phyloP scores from a whole-genome alignment of 2,329 filamentous ascomycete species.

The Leptographium procerum region DNA sequence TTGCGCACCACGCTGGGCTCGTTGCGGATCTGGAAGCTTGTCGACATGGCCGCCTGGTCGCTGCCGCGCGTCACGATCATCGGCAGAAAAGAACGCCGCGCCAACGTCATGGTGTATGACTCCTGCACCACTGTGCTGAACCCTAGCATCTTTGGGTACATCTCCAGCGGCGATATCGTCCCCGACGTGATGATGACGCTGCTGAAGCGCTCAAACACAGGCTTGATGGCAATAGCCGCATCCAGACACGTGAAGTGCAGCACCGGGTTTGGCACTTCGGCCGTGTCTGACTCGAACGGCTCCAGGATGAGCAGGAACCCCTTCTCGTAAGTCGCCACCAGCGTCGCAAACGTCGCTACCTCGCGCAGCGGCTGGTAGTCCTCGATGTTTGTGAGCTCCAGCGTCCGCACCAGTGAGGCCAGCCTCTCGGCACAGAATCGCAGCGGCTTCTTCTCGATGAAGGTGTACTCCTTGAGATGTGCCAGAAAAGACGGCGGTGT shows the following conservation, averaged over 20 bases:
- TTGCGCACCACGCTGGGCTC: slow-evolving; percentile 96
- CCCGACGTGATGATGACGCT: slow-evolving; percentile 98
- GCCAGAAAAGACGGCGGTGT: slow-evolving; percentile 88
- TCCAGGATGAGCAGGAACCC: slow-evolving; percentile 95
- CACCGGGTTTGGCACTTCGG: slow-evolving; percentile 64
- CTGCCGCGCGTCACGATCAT: slow-evolving; percentile 96
- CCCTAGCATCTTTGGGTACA: slow-evolving; percentile 98
- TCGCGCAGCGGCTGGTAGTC: slow-evolving; percentile 96
- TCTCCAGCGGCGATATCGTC: slow-evolving; percentile 91
- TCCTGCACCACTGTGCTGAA: slow-evolving; percentile 90
- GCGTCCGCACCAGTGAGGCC: slow-evolving; percentile 84
- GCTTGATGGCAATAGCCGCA: slow-evolving; percentile 94
- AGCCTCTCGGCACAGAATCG: slow-evolving; percentile 90
- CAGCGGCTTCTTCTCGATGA: slow-evolving; percentile 92
- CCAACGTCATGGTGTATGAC: slow-evolving; percentile 94
- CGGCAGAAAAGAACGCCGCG: slow-evolving; percentile 85
- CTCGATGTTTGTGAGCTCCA: slow-evolving; percentile 95
- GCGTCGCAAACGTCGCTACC: slow-evolving; percentile 91
- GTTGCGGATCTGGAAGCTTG: slow-evolving; percentile 88
- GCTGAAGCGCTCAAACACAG: slow-evolving; percentile 93
- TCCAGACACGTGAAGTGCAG: slow-evolving; percentile 95
- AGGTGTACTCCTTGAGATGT: slow-evolving; percentile 90
- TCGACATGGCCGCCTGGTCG: slow-evolving; percentile 87
- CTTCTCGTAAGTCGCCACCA: slow-evolving; percentile 93
- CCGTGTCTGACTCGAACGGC: slow-evolving; percentile 84